Evolutionary conservation across 2,329 filamentous ascomycete species (phyloP).

Genomic region (Leptographium procerum): DNA sequence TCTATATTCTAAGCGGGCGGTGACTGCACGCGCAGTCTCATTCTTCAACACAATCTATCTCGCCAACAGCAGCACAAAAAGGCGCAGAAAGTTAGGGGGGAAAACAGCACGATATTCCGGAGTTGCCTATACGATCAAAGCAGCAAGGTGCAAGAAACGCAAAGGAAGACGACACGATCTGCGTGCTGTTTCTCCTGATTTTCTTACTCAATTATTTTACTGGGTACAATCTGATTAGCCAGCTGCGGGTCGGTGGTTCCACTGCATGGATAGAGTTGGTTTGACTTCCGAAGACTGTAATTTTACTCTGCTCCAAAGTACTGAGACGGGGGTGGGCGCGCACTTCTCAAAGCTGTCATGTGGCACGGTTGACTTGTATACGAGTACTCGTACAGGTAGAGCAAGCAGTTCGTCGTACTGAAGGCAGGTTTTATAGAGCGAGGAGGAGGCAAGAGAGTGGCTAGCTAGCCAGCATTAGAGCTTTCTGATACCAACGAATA

Average conservation of each 20-base stretch:
- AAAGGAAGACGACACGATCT: background rate
- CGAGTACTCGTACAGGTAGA: background rate
- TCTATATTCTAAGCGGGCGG: too few species aligned
- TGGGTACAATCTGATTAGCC: background rate
- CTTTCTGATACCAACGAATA: background rate
- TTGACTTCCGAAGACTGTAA: background rate
- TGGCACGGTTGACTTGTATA: background rate
- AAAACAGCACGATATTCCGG: background rate
- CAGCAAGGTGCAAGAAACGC: background rate
- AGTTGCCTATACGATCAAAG: background rate
- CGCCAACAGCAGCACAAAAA: background rate
- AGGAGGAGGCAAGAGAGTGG: too few species aligned
- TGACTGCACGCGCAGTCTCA: too few species aligned
- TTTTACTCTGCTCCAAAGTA: background rate
- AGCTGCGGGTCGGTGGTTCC: background rate
- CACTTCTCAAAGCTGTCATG: too few species aligned
- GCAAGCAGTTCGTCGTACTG: background rate
- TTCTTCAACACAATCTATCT: too few species aligned
- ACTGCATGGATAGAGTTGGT: background rate
- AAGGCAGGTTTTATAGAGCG: background rate
- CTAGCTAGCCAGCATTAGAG: background rate
- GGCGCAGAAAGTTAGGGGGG: too few species aligned
- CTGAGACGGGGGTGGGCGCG: too few species aligned
- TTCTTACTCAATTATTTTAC: background rate
- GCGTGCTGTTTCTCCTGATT: background rate